These are phyloP conservation scores for Thinopyrum elongatum DNA, from an alignment of 176 grass and related monocot genomes.

Conservation along the genomic window DNA sequence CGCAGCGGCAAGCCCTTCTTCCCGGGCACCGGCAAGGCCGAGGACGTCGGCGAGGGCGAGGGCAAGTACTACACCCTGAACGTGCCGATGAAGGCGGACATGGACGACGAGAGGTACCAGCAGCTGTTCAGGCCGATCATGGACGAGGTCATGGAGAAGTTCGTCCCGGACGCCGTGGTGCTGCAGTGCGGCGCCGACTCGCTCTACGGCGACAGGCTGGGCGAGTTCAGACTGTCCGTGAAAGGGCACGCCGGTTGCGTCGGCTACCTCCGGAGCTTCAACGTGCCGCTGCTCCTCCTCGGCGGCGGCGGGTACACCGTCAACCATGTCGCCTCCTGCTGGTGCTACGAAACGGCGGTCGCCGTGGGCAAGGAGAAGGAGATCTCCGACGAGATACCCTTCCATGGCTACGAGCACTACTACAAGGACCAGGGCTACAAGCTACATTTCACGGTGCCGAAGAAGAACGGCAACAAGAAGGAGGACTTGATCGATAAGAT, in stretches of 20 bases:
- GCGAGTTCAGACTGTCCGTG: slow-evolving; percentile 55
- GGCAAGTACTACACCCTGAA: slow-evolving; percentile 55
- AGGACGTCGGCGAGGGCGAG: slow-evolving; percentile 7
- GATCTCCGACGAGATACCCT: slow-evolving; percentile 39
- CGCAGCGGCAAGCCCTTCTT: neutral
- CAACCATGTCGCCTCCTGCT: slow-evolving; percentile 73
- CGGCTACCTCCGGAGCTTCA: slow-evolving; percentile 16
- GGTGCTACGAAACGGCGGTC: slow-evolving; percentile 64
- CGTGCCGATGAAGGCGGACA: slow-evolving; percentile 49
- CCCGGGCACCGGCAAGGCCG: slow-evolving; percentile 31
- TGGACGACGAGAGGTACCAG: slow-evolving; percentile 48
- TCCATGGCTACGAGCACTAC: neutral
- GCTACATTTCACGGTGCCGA: slow-evolving; percentile 25
- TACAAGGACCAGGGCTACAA: slow-evolving; percentile 6
- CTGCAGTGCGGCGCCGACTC: slow-evolving; percentile 48
- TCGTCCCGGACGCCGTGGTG: slow-evolving; percentile 28
- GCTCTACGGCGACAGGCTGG: slow-evolving; percentile 50
- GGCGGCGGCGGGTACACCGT: slow-evolving; percentile 86
- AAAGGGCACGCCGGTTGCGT: slow-evolving; percentile 40
- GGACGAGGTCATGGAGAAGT: neutral
- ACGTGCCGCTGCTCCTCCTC: slow-evolving; percentile 51
- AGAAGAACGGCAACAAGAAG: slow-evolving; percentile 3
- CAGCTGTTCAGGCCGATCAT: slow-evolving; percentile 12
- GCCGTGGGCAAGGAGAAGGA: slow-evolving; percentile 35
- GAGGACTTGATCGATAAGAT: neutral